Conservation (phyloP, 305 asterid genomes). For the Solanum chacoense region DNA sequence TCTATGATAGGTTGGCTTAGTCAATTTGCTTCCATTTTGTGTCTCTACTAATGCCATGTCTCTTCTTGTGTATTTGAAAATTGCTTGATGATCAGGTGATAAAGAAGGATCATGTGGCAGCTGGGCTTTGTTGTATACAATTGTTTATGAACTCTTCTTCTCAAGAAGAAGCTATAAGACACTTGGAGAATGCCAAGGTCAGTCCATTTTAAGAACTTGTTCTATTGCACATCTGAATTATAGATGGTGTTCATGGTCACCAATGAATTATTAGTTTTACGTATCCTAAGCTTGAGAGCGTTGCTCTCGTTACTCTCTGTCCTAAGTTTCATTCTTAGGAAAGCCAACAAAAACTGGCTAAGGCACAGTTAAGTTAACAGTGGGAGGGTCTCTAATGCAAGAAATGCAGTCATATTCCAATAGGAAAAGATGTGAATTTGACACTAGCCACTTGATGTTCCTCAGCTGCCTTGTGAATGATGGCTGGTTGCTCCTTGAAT, state of each 20-base stretch:
- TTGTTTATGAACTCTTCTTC: conserved; percentile 89
- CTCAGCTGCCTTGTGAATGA: not conserved
- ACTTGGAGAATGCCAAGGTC: conserved; percentile 89
- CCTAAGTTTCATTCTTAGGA: not conserved
- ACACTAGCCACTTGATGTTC: not conserved
- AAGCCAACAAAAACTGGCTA: not conserved
- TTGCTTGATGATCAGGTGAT: conserved; percentile 53
- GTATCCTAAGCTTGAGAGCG: not conserved
- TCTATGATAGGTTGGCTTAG: not conserved
- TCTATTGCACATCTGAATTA: not conserved
- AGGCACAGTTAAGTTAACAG: not conserved
- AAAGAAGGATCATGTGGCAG: conserved; percentile 87
- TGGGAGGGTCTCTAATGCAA: not conserved
- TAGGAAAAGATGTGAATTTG: not conserved
- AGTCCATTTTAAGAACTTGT: conserved; percentile 4
- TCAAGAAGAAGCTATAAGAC: conserved; percentile 79
- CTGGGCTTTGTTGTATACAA: conserved; percentile 96
- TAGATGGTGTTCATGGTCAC: not conserved
- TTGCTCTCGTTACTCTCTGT: not conserved
- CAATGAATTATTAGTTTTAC: not conserved
- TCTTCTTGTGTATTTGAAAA: not conserved
- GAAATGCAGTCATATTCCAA: not conserved
- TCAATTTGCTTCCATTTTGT: not conserved
- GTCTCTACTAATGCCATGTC: not conserved
- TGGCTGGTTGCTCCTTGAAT: not conserved